Conservation (phyloP, 2,329 filamentous ascomycete species). For the Colletotrichum musae region DNA sequence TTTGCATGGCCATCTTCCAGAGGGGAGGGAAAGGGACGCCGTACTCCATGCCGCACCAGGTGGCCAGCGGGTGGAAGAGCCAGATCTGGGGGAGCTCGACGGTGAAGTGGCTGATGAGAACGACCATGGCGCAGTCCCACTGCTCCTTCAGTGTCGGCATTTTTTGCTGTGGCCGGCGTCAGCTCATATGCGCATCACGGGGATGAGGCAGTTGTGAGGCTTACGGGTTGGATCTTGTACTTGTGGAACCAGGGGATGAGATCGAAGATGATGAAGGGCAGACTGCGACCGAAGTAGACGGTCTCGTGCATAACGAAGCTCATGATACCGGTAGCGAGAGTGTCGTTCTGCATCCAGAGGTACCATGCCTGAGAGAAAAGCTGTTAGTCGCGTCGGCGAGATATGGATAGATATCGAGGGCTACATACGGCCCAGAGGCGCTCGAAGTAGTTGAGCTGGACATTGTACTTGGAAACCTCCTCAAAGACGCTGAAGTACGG, state of each 20-base stretch:
- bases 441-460: constrained; percentile 89
- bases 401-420: constrained; percentile 26
- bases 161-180: constrained; percentile 70
- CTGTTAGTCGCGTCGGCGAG: constrained; percentile 30
- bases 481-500: constrained; percentile 72
- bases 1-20: constrained; percentile 91
- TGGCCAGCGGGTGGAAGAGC: constrained; percentile 98
- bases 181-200: not conserved
- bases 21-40: constrained; percentile 89
- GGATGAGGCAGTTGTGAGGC: constrained; percentile 48
- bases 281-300: constrained; percentile 91
- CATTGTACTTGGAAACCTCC: constrained; percentile 80
- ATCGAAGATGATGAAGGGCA: constrained; percentile 96
- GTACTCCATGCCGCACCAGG: constrained; percentile 90
- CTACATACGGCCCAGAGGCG: constrained; percentile 85
- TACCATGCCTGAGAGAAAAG: constrained; percentile 81
- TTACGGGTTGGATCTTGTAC: constrained; percentile 93
- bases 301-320: constrained; percentile 95
- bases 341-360: constrained; percentile 97
- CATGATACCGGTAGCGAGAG: constrained; percentile 96
- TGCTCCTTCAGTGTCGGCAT: constrained; percentile 94
- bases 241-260: constrained; percentile 87
- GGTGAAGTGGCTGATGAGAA: constrained; percentile 95
- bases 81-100: constrained; percentile 99
- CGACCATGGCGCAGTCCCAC: constrained; percentile 92